Evolutionary conservation across 306 rosid genomes (phyloP).

Genomic region (Heteromeles arbutifolia): DNA sequence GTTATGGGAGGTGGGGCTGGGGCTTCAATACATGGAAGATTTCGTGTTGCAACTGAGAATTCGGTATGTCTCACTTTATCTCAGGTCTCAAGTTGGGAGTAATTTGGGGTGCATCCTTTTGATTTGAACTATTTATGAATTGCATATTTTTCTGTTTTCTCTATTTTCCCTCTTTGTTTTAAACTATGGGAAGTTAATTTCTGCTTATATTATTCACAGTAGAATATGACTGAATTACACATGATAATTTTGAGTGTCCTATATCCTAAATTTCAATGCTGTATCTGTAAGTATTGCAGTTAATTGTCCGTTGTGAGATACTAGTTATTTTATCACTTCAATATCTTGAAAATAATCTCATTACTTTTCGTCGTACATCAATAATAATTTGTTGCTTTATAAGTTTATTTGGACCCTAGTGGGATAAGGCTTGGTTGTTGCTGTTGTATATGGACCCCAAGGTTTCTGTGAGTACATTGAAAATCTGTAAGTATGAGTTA

Average conservation of each 20-base stretch:
- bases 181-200: not conserved
- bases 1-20: slow-evolving; percentile 99
- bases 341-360: not conserved
- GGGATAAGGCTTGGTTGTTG: no score
- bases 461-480: not conserved
- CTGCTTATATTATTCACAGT: not conserved
- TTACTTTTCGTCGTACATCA: not conserved
- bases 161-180: not conserved
- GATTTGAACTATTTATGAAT: not conserved
- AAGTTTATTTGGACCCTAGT: no score
- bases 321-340: not conserved
- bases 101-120: not conserved
- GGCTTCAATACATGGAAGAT: slow-evolving; percentile 83
- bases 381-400: not conserved
- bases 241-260: not conserved
- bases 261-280: not conserved
- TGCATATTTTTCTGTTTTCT: not conserved
- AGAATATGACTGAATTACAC: not conserved
- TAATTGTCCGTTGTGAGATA: not conserved
- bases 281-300: not conserved
- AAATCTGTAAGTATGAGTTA: not conserved
- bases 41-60: slow-evolving; percentile 81
- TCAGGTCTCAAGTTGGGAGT: not conserved
- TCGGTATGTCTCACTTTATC: slow-evolving; percentile 35
- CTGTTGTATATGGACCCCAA: not conserved